Conservation (phyloP, 768 basidiomycete species). For the Sistotremastrum suecicum region DNA sequence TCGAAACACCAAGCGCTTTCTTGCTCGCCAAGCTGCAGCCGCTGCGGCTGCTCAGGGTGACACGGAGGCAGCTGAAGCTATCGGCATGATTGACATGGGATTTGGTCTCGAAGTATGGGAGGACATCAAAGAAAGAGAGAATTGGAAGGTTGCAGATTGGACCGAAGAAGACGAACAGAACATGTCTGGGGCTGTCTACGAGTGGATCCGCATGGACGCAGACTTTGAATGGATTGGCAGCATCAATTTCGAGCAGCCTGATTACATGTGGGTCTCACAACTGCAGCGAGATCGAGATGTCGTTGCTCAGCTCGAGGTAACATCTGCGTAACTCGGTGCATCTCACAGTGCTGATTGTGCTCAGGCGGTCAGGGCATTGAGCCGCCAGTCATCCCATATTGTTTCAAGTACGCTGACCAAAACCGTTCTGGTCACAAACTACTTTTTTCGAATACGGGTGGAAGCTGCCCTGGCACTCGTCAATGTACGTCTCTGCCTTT, state of each 20-base stretch:
- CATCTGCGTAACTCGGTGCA: constrained; percentile 12
- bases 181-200: constrained; percentile 94
- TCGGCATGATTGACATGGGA: constrained; percentile 87
- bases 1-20: constrained; percentile 89
- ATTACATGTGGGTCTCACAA: constrained; percentile 98
- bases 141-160: constrained; percentile 98
- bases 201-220: constrained; percentile 98
- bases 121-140: constrained; percentile 81
- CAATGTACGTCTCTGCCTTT: constrained; percentile 35
- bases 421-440: constrained; percentile 87
- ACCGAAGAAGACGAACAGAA: constrained; percentile 87
- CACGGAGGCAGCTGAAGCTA: constrained; percentile 81
- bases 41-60: constrained; percentile 90
- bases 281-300: constrained; percentile 93
- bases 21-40: constrained; percentile 84
- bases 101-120: constrained; percentile 95
- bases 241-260: constrained; percentile 85
- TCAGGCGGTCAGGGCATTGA: constrained; percentile 83
- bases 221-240: constrained; percentile 99
- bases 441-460: constrained; percentile 90
- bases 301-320: constrained; percentile 89
- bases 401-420: constrained; percentile 87
- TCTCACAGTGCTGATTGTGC: constrained; percentile 1
- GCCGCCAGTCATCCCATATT: constrained; percentile 68
- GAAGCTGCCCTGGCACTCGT: constrained; percentile 84